A percentile compares a stretch with the other conserved stretches of the same genome.
Conservation (phyloP, 345 rosid species). For the Salix koriyanagi region DNA sequence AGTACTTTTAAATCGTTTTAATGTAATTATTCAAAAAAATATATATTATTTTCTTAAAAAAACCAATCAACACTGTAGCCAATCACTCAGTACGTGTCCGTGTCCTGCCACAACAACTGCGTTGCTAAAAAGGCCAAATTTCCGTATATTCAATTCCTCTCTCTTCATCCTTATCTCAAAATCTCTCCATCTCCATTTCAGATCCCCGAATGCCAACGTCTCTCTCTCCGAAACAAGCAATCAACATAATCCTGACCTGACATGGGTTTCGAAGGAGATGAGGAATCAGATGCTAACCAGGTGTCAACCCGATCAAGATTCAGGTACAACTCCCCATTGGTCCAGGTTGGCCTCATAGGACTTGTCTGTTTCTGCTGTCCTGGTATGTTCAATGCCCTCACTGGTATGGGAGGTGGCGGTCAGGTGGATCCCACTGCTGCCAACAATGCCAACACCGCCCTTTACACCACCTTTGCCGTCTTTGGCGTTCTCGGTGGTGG, state of each 20-base stretch:
- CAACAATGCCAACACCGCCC: conserved; percentile 80
- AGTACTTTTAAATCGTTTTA: no score
- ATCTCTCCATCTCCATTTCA: neutral
- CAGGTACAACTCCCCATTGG: conserved; percentile 71
- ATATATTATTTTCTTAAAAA: no score
- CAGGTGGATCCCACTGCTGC: conserved; percentile 75
- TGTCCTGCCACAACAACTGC: neutral
- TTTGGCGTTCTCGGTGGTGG: conserved; percentile 64
- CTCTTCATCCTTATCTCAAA: neutral
- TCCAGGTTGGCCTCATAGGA: conserved; percentile 68
- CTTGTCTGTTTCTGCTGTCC: conserved; percentile 96
- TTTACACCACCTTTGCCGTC: conserved; percentile 57
- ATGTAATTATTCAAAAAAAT: no score
- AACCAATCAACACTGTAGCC: no score
- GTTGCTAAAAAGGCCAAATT: neutral
- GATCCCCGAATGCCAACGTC: neutral
- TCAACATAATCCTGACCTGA: neutral
- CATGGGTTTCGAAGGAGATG: conserved; percentile 32
- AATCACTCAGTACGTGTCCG: neutral
- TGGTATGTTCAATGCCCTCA: conserved; percentile 91
- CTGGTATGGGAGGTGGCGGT: conserved; percentile 97
- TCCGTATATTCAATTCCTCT: neutral
- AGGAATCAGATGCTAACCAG: conserved; percentile 14
- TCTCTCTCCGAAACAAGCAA: neutral
- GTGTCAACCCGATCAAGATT: conserved; percentile 22